Evolutionary conservation across 1,139 yeast species (phyloP).

Genomic region (Nakaseomyces glabratus): DNA sequence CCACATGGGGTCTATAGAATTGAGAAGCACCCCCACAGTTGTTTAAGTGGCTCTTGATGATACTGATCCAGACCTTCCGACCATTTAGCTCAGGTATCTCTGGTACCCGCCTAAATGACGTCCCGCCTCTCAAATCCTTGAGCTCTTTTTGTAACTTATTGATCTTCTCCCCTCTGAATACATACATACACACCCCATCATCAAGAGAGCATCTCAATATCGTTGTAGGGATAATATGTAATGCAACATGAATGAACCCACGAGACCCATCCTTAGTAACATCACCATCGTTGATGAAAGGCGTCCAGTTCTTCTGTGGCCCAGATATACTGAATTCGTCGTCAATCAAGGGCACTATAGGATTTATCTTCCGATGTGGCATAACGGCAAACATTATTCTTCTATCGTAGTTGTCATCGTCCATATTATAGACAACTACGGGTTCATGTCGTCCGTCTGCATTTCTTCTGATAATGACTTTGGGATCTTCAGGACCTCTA

Average conservation of each 20-base stretch:
- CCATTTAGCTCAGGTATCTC: constrained; percentile 30
- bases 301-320: constrained; percentile 48
- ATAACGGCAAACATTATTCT: constrained; percentile 32
- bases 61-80: constrained; percentile 42
- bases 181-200: no score
- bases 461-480: constrained; percentile 5
- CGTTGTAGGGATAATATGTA: constrained; percentile 38
- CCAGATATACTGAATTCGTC: constrained; percentile 10
- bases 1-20: constrained; percentile 43
- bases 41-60: constrained; percentile 40
- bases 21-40: constrained; percentile 43
- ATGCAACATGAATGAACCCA: constrained; percentile 36
- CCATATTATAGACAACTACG: constrained; percentile 8
- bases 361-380: constrained; percentile 30
- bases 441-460: constrained; percentile 8
- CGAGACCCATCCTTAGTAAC: constrained; percentile 25
- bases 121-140: constrained; percentile 45
- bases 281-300: constrained; percentile 34
- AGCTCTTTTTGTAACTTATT: no score
- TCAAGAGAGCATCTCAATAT: constrained; percentile 39
- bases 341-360: constrained; percentile 26
- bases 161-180: no score
- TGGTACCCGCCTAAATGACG: constrained; percentile 39
- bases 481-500: constrained; percentile 7
- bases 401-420: constrained; percentile 22